A percentile compares a stretch with the other conserved stretches of the same genome.
These are phyloP conservation scores for Rossbeevera mucosa DNA, from an alignment of 768 basidiomycete species.

Conservation along the genomic window DNA sequence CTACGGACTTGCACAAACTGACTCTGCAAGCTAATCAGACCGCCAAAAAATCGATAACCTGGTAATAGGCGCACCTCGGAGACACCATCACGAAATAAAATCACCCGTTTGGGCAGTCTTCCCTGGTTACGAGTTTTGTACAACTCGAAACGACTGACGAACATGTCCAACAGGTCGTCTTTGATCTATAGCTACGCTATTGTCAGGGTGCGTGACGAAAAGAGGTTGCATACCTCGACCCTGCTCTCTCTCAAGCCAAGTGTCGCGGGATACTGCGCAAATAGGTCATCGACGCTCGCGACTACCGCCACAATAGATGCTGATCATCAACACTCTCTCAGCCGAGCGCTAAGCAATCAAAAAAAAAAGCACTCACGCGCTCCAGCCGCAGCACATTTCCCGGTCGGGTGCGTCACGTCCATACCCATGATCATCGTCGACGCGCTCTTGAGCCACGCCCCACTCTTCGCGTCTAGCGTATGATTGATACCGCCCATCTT, in stretches of 20 bases:
- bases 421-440: slow-evolving; percentile 55
- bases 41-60: not conserved
- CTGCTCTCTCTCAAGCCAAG: slow-evolving; percentile 47
- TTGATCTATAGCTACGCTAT: not conserved
- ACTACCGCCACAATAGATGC: slow-evolving; percentile 53
- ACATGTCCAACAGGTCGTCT: slow-evolving; percentile 43
- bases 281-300: slow-evolving; percentile 42
- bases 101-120: slow-evolving; percentile 38
- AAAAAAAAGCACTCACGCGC: slow-evolving; percentile 29
- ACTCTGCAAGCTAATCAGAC: slow-evolving; percentile 28
- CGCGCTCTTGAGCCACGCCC: slow-evolving; percentile 36
- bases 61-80: slow-evolving; percentile 52
- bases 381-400: slow-evolving; percentile 52
- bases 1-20: slow-evolving; percentile 43
- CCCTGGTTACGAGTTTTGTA: slow-evolving; percentile 34
- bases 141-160: slow-evolving; percentile 40
- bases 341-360: not conserved
- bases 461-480: slow-evolving; percentile 35
- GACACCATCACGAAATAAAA: slow-evolving; percentile 67
- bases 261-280: slow-evolving; percentile 47
- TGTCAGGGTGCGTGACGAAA: not conserved
- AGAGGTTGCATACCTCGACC: slow-evolving; percentile 52
- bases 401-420: slow-evolving; percentile 69
- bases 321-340: slow-evolving; percentile 5
- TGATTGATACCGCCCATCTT: slow-evolving; percentile 55